A percentile compares a stretch with the other conserved stretches of the same genome.
Conservation (phyloP, 192 early-diverging fungal species). For the Allomyces javanicus region DNA sequence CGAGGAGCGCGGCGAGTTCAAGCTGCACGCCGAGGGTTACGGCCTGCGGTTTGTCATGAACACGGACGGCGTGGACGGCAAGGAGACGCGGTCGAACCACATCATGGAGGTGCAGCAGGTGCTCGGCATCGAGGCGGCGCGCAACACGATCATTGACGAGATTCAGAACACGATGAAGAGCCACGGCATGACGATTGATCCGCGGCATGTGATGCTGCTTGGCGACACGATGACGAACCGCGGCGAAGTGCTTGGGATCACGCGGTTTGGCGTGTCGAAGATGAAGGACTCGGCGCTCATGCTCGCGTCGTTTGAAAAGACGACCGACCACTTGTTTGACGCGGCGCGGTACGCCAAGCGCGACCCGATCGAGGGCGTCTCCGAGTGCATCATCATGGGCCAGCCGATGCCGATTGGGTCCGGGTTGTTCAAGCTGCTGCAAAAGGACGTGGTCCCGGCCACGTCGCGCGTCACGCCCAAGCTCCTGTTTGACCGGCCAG, state of each 20-base stretch:
- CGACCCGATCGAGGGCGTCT: constrained; percentile 87
- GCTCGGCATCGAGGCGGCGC: constrained; percentile 91
- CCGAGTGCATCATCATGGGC: constrained; percentile 85
- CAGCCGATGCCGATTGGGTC: constrained; percentile 92
- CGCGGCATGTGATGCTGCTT: constrained; percentile 85
- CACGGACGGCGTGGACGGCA: constrained; percentile 73
- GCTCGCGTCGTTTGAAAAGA: constrained; percentile 99
- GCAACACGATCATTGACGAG: constrained; percentile 74
- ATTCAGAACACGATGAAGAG: constrained; percentile 62
- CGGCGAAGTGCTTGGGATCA: constrained; percentile 96
- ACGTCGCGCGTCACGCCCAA: neutral
- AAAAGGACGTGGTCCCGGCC: constrained; percentile 12
- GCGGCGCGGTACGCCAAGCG: constrained; percentile 86
- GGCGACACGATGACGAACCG: constrained; percentile 97
- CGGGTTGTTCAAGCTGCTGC: constrained; percentile 82
- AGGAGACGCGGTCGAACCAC: constrained; percentile 64
- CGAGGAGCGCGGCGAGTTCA: constrained; percentile 36
- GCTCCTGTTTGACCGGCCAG: neutral
- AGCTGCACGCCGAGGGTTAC: constrained; percentile 81
- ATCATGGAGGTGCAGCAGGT: constrained; percentile 77
- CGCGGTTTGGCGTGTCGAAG: constrained; percentile 95
- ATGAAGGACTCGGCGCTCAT: constrained; percentile 99
- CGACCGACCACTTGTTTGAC: constrained; percentile 96
- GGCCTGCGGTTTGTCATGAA: constrained; percentile 86
- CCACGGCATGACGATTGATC: constrained; percentile 89